Percentiles rank a stretch among this genome's conserved stretches.
phyloP scores from a whole-genome alignment of 2,329 filamentous ascomycete species.

The Dryadomyces quercus-mongolicae region DNA sequence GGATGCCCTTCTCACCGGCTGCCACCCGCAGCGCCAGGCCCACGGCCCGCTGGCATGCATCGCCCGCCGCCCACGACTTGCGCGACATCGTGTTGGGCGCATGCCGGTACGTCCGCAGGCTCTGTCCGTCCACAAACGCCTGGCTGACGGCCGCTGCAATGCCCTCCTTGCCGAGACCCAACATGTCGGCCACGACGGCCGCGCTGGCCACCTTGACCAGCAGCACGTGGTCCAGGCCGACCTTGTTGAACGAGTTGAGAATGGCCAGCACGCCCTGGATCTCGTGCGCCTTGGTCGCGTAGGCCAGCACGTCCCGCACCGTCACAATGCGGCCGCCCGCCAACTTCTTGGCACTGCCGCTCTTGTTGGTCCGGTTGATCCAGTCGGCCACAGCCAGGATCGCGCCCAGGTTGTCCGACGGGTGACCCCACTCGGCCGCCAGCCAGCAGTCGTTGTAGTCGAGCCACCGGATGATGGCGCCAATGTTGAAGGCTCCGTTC shows the following conservation, averaged over 20 bases:
- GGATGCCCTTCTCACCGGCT: conserved; percentile 82
- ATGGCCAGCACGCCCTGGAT: conserved; percentile 95
- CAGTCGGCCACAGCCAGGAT: conserved; percentile 96
- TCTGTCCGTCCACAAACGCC: conserved; percentile 95
- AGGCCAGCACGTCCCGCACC: conserved; percentile 83
- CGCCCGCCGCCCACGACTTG: conserved; percentile 98
- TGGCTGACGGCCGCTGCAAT: conserved; percentile 93
- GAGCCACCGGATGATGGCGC: conserved; percentile 96
- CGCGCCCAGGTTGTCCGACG: conserved; percentile 93
- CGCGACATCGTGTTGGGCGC: conserved; percentile 98
- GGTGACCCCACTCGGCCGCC: conserved; percentile 98
- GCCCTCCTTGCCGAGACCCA: conserved; percentile 79
- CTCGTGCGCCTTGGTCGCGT: conserved; percentile 98
- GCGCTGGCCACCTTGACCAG: conserved; percentile 95
- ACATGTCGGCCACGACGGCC: conserved; percentile 89
- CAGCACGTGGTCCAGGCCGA: conserved; percentile 94
- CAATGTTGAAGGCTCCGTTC: conserved; percentile 96
- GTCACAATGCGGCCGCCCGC: conserved; percentile 82
- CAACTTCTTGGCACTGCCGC: conserved; percentile 25
- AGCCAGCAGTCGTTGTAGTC: conserved; percentile 96
- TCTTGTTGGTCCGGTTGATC: conserved; percentile 79
- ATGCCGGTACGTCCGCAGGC: conserved; percentile 92
- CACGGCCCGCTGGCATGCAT: conserved; percentile 91
- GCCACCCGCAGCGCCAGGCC: conserved; percentile 84
- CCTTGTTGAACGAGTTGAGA: conserved; percentile 98